Evolutionary conservation across 2,329 filamentous ascomycete species (phyloP).

Genomic region (Dactylellina sp.): DNA sequence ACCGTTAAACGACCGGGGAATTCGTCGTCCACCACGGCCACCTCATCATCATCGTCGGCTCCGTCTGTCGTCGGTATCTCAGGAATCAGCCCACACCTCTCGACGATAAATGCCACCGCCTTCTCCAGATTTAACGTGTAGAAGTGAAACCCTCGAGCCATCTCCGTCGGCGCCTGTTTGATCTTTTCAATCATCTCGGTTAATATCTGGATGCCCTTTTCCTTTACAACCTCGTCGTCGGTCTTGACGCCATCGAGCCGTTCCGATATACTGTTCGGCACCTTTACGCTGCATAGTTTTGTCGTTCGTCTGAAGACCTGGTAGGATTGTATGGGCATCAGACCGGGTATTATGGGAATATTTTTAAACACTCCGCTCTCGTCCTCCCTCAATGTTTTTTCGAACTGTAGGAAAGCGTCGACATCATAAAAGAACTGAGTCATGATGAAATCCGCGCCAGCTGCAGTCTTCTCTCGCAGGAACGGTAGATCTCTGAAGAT

Average conservation of each 20-base stretch:
- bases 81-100: slow-evolving; percentile 85
- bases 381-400: slow-evolving; percentile 79
- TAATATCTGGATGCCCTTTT: slow-evolving; percentile 82
- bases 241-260: slow-evolving; percentile 79
- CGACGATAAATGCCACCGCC: slow-evolving; percentile 90
- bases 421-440: slow-evolving; percentile 97
- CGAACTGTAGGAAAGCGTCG: slow-evolving; percentile 82
- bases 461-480: slow-evolving; percentile 87
- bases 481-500: slow-evolving; percentile 79
- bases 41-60: slow-evolving; percentile 64
- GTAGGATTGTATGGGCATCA: slow-evolving; percentile 98
- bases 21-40: slow-evolving; percentile 65
- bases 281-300: slow-evolving; percentile 88
- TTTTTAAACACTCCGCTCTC: slow-evolving; percentile 85
- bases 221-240: slow-evolving; percentile 84
- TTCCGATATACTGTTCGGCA: slow-evolving; percentile 77
- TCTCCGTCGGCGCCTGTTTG: slow-evolving; percentile 65
- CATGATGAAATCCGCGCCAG: slow-evolving; percentile 98
- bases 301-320: slow-evolving; percentile 94
- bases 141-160: slow-evolving; percentile 87
- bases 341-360: slow-evolving; percentile 89
- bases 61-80: slow-evolving; percentile 59
- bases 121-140: slow-evolving; percentile 98
- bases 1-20: slow-evolving; percentile 57
- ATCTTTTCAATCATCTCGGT: slow-evolving; percentile 85